These are phyloP conservation scores for Hydrangea macrophylla DNA, from an alignment of 148 eudicot genomes.

Conservation along the genomic window DNA sequence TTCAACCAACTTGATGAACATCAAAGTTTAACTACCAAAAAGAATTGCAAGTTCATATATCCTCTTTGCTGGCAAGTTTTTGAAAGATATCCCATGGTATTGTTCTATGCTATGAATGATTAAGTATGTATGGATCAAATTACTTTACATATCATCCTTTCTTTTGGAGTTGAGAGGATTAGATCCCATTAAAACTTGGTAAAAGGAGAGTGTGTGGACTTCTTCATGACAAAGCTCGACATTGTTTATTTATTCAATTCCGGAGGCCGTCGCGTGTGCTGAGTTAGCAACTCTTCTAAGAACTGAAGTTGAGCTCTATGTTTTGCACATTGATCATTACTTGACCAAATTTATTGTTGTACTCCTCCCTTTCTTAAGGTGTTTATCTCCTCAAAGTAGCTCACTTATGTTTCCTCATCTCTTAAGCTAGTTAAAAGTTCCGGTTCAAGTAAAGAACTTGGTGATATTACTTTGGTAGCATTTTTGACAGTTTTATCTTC, in stretches of 20 bases:
- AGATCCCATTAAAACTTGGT: conserved; percentile 13
- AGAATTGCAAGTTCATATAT: neutral
- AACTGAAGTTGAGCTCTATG: neutral
- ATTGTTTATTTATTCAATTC: neutral
- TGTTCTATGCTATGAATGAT: neutral
- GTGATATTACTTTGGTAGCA: too few relatives aligned
- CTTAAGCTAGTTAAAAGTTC: too few relatives aligned
- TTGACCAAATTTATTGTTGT: too few relatives aligned
- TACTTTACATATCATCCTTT: conserved; percentile 1
- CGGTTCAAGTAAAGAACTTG: too few relatives aligned
- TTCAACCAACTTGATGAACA: neutral
- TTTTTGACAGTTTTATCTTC: too few relatives aligned
- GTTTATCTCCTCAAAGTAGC: neutral
- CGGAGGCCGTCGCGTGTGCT: neutral
- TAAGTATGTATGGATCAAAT: neutral
- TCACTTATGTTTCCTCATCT: too few relatives aligned
- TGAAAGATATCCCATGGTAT: neutral
- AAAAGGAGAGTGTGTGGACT: conserved; percentile 2
- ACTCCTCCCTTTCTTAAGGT: neutral
- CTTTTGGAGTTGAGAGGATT: conserved; percentile 1
- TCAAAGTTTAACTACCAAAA: neutral
- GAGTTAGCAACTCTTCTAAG: neutral
- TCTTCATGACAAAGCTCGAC: neutral
- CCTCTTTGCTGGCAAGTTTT: neutral
- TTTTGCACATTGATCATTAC: too few relatives aligned